These are phyloP conservation scores for Nakazawaea pomicola DNA, from an alignment of 805 yeast species.

Conservation along the genomic window DNA sequence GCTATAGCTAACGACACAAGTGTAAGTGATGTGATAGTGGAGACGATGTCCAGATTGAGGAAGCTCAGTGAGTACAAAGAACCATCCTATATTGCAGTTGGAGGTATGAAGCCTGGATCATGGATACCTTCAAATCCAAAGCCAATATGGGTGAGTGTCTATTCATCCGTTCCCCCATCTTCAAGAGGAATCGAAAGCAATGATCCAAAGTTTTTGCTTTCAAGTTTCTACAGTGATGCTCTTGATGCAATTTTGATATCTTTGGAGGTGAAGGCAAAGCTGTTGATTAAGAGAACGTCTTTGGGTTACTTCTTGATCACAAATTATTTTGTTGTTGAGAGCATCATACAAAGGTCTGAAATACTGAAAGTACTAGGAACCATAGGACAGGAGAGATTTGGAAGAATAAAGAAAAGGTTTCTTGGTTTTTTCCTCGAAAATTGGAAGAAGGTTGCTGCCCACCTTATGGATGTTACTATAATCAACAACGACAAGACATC, in stretches of 20 bases:
- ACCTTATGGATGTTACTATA: constrained; percentile 75
- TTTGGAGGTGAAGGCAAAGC: constrained; percentile 55
- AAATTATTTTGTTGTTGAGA: constrained; percentile 71
- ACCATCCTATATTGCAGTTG: constrained; percentile 47
- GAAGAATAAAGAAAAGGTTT: constrained; percentile 66
- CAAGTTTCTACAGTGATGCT: constrained; percentile 70
- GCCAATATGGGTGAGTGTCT: constrained; percentile 47
- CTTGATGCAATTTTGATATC: constrained; percentile 67
- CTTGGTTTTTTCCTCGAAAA: constrained; percentile 64
- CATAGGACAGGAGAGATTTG: constrained; percentile 58
- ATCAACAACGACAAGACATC: constrained; percentile 36
- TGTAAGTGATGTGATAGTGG: constrained; percentile 69
- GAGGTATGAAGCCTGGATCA: constrained; percentile 48
- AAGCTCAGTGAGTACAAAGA: constrained; percentile 57
- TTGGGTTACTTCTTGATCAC: constrained; percentile 71
- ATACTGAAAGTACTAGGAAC: constrained; percentile 50
- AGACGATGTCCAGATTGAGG: constrained; percentile 61
- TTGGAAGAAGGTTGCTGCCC: constrained; percentile 78
- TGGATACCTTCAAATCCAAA: constrained; percentile 59
- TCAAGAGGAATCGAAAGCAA: constrained; percentile 29
- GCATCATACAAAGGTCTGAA: constrained; percentile 57
- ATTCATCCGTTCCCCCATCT: constrained; percentile 40
- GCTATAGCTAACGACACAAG: constrained; percentile 54
- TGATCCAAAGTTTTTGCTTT: constrained; percentile 47
- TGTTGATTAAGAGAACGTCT: constrained; percentile 36